phyloP scores from a whole-genome alignment of 352 stramenopile genomes.

The Phytophthora podocarpi region DNA sequence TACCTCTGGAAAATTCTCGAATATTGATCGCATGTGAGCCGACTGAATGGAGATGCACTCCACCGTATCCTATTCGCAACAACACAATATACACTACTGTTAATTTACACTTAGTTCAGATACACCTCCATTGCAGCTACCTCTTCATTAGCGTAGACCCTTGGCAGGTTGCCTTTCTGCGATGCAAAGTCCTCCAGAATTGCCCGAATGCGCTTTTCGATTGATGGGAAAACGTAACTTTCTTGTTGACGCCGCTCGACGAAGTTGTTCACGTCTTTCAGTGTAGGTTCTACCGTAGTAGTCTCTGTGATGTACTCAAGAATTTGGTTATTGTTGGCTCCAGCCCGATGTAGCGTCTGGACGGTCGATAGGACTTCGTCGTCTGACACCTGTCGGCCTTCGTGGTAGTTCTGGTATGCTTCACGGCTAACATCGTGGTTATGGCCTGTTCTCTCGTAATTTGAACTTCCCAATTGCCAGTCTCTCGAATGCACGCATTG shows the following conservation, averaged over 20 bases:
- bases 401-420: slow-evolving; percentile 2
- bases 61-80: too few relatives aligned
- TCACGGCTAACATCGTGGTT: slow-evolving; percentile 5
- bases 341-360: background rate
- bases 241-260: background rate
- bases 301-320: slow-evolving; percentile 11
- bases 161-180: background rate
- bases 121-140: background rate
- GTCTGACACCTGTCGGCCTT: background rate
- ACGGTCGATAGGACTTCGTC: background rate
- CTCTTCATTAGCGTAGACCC: slow-evolving; percentile 4
- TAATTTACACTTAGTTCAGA: background rate
- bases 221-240: too few relatives aligned
- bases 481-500: background rate
- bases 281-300: background rate
- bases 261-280: slow-evolving; percentile 16
- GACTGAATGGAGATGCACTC: too few relatives aligned
- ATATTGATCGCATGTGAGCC: too few relatives aligned
- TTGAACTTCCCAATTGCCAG: slow-evolving; percentile 1
- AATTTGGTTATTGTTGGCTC: slow-evolving; percentile 9
- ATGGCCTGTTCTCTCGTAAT: background rate
- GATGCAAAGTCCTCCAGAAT: too few relatives aligned
- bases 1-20: too few relatives aligned
- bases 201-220: too few relatives aligned
- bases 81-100: slow-evolving; percentile 15